Percentiles rank a stretch among this genome's conserved stretches.
Evolutionary conservation across 2,329 filamentous ascomycete species (phyloP).

Genomic region (Pseudogymnoascus verrucosus): DNA sequence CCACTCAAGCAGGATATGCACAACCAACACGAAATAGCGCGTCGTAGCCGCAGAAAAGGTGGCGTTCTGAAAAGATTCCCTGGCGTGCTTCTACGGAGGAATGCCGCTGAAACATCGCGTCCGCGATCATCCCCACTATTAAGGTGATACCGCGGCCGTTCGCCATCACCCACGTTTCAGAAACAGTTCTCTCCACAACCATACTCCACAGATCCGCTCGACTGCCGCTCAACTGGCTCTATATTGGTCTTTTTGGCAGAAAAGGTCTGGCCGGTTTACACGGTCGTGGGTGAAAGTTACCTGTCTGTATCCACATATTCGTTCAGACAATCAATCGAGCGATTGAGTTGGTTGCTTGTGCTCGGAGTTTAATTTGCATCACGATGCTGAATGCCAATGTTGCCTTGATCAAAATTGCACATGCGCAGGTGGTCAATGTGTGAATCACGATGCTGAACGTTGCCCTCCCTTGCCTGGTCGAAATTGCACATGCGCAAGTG

Average conservation of each 20-base stretch:
- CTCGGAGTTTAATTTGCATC: neutral
- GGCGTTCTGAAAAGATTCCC: neutral
- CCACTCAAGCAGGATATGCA: neutral
- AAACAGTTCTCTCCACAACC: neutral
- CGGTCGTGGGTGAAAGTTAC: neutral
- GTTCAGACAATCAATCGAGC: slow-evolving; percentile 4
- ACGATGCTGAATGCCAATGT: neutral
- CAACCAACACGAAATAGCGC: neutral
- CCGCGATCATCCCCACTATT: neutral
- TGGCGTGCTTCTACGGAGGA: slow-evolving; percentile 1
- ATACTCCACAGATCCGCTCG: neutral
- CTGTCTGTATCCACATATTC: neutral
- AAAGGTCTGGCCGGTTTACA: neutral
- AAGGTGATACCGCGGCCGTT: neutral
- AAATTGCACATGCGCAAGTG: neutral
- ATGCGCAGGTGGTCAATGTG: neutral
- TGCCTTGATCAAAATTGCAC: neutral
- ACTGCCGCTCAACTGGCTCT: neutral
- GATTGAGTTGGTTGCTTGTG: neutral
- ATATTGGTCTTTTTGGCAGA: neutral
- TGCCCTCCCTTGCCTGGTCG: no score
- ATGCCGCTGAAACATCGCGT: neutral
- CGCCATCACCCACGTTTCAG: neutral
- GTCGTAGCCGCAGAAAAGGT: neutral
- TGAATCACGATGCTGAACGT: neutral